These are phyloP conservation scores for Phytophthora lateralis DNA, from an alignment of 352 stramenopile genomes.

Conservation along the genomic window DNA sequence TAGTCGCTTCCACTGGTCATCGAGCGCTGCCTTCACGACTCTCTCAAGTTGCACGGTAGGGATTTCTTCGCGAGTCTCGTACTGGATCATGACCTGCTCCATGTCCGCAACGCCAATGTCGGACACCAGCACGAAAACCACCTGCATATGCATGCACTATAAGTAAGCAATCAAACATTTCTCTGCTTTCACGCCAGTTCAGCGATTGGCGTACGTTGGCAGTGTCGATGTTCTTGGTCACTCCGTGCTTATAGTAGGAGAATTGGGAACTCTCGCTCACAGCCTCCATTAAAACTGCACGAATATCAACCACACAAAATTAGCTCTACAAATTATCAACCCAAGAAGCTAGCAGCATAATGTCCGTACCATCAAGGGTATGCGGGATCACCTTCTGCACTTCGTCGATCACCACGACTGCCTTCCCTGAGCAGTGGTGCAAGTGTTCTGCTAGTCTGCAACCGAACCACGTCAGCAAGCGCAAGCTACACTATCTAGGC, in stretches of 20 bases:
- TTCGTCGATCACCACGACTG: constrained; percentile 92
- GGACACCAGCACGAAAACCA: constrained; percentile 90
- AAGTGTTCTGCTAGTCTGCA: constrained; percentile 81
- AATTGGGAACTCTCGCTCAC: constrained; percentile 72
- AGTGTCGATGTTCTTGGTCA: constrained; percentile 69
- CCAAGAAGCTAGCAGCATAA: not conserved
- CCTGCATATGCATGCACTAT: constrained; percentile 37
- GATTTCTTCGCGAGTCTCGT: constrained; percentile 73
- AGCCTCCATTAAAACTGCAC: constrained; percentile 74
- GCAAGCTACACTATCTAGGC: not conserved
- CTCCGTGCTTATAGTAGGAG: constrained; percentile 76
- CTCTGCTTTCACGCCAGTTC: not conserved
- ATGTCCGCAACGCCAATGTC: constrained; percentile 88
- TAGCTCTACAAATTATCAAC: not conserved
- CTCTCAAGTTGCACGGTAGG: constrained; percentile 65
- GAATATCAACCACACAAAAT: constrained; percentile 1
- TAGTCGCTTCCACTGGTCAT: constrained; percentile 88
- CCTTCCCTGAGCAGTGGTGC: constrained; percentile 81
- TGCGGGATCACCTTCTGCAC: constrained; percentile 92
- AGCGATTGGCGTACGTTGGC: constrained; percentile 56
- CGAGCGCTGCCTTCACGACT: constrained; percentile 77
- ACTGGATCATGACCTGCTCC: constrained; percentile 85
- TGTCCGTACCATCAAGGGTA: constrained; percentile 78
- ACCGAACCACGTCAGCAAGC: not conserved
- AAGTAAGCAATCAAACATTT: constrained; percentile 10